These are phyloP conservation scores for Sugiyamaella xylanicola DNA, from an alignment of 1,139 yeast species.

Conservation along the genomic window DNA sequence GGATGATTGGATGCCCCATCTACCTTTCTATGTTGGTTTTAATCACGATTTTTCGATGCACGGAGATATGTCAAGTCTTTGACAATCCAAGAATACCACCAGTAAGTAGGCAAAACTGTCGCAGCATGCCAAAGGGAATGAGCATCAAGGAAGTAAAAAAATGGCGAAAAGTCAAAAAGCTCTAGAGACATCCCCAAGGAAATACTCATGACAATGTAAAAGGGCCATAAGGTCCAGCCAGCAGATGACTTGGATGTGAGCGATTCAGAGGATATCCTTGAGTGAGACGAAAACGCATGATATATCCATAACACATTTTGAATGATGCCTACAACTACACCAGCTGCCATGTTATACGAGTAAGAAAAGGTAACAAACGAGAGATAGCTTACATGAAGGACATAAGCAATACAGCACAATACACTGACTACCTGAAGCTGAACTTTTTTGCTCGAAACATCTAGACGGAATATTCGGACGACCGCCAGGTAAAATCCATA, in stretches of 20 bases:
- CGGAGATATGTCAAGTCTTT: slow-evolving; percentile 35
- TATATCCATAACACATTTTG: slow-evolving; percentile 63
- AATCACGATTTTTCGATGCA: slow-evolving; percentile 3
- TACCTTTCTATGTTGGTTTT: neutral
- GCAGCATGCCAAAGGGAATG: slow-evolving; percentile 87
- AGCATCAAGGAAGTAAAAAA: slow-evolving; percentile 72
- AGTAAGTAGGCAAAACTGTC: slow-evolving; percentile 43
- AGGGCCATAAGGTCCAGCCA: slow-evolving; percentile 54
- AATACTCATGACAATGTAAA: slow-evolving; percentile 54
- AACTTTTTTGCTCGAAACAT: slow-evolving; percentile 44
- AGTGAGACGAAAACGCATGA: slow-evolving; percentile 38
- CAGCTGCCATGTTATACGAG: slow-evolving; percentile 92
- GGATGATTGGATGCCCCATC: no score
- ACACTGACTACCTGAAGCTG: slow-evolving; percentile 45
- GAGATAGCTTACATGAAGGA: slow-evolving; percentile 66
- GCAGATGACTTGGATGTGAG: slow-evolving; percentile 13
- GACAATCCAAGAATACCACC: slow-evolving; percentile 46
- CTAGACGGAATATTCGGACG: slow-evolving; percentile 60
- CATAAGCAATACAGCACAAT: slow-evolving; percentile 51
- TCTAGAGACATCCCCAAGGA: slow-evolving; percentile 81
- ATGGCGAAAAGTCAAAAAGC: slow-evolving; percentile 83
- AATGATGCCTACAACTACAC: slow-evolving; percentile 71
- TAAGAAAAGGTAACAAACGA: slow-evolving; percentile 77
- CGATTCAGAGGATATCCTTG: neutral
- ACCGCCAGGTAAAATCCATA: slow-evolving; percentile 72